Evolutionary conservation across 164 flowering plant genomes (phyloP), one percentile per base, ranked within the genome.

Genomic region (Cinnamomum micranthum): DNA sequence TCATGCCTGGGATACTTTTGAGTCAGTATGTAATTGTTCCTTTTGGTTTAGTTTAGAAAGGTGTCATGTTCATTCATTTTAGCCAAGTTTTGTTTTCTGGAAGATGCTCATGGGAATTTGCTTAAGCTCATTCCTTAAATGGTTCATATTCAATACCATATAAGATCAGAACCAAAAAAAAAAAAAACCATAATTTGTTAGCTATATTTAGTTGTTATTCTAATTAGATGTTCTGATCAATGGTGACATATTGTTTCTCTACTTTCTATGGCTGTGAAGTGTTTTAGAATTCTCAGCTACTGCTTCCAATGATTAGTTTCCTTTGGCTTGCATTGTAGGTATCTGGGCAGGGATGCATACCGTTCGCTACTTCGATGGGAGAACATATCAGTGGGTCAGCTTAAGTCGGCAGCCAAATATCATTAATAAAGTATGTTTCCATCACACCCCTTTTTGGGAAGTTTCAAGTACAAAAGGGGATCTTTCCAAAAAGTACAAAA

Each of bases 291-390:
- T 11, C 52, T 27, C 19, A 31, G 22, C 47, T 47, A 47, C 31
- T 63, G 66, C 50, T 13, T 64, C 13, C 47, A n/a, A 50, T 73
- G 52, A 50, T 66, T 22, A 22, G 58, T 69, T 47, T n/a, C 27
- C 6, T 77, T 70, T 72, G 60, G 50, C 81, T 71, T 41, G 20
- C 1, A 63, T 28, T 85, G 76, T 83, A 92, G 99, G 99, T 69
- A 96, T 96, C 52, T 96, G 98, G 99, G 97, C 98, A 6, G 99
- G 98, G 86, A 96, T 96, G 99, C 90, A 86, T 73, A 92, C 97
- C 47, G 99, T 96, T 28, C 80, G 97, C 72, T 91, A 96, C 81
- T 96, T 96, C 71, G 99, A 96, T 85, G 99, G 97, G 50, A 91
- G 82, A 86, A 96, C 99, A 73, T 96, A 96, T 63, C 95, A 92